Evolutionary conservation across 176 grass and related monocot genomes (phyloP).

Genomic region (barley (Hordeum vulgare)): DNA sequence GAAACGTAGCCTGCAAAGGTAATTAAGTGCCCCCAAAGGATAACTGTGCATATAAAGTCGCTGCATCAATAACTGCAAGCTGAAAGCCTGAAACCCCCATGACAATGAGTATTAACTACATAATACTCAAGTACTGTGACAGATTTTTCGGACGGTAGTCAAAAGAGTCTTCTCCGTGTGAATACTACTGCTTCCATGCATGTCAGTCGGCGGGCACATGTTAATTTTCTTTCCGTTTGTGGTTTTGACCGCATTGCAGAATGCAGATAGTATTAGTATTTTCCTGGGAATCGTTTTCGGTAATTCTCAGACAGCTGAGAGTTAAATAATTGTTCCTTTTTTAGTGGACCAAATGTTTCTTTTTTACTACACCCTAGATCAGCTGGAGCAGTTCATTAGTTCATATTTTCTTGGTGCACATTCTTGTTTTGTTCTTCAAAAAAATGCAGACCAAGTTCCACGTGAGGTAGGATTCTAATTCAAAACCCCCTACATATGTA

Average conservation of each 20-base stretch:
- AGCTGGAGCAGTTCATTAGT: too few species aligned
- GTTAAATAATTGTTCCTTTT: too few species aligned
- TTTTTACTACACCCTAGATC: too few species aligned
- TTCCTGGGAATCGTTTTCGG: neutral
- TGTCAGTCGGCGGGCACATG: neutral
- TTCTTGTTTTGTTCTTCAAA: too few species aligned
- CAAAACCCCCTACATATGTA: too few species aligned
- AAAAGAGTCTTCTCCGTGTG: neutral
- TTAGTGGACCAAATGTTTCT: too few species aligned
- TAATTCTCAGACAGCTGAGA: too few species aligned
- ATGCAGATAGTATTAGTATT: neutral
- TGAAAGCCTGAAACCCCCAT: neutral
- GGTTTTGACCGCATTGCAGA: neutral
- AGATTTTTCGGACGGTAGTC: neutral
- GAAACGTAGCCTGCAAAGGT: neutral
- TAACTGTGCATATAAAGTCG: neutral
- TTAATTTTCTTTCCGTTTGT: neutral
- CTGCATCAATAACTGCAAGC: slow-evolving; percentile 12
- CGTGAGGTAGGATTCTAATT: too few species aligned
- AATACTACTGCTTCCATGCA: neutral
- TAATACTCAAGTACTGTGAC: slow-evolving; percentile 16
- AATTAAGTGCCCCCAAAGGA: neutral
- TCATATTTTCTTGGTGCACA: too few species aligned
- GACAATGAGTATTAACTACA: neutral
- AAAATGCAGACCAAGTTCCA: too few species aligned